Conservation (phyloP, 805 yeast genomes). For the Metschnikowia corniflorae region DNA sequence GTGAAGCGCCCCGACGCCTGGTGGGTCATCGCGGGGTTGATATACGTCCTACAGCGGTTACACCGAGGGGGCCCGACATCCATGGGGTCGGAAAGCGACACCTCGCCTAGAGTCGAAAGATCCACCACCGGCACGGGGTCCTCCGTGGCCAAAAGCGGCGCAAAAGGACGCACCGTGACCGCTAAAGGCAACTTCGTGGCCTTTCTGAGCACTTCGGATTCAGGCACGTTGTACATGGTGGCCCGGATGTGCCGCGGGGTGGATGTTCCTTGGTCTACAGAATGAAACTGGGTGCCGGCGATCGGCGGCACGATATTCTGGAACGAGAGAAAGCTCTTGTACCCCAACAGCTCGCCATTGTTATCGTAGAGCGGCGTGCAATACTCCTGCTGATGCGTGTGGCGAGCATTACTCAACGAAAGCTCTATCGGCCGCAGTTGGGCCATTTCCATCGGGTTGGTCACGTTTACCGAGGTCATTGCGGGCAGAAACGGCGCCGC, state of each 20-base stretch:
- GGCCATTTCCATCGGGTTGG: slow-evolving; percentile 12
- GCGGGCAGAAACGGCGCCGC: not conserved
- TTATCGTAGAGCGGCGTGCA: slow-evolving; percentile 13
- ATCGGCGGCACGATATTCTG: slow-evolving; percentile 80
- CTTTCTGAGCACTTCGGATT: slow-evolving; percentile 61
- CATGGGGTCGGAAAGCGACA: slow-evolving; percentile 21
- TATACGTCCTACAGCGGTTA: slow-evolving; percentile 83
- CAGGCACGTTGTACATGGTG: slow-evolving; percentile 81
- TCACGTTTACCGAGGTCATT: slow-evolving; percentile 4
- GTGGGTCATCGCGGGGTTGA: slow-evolving; percentile 78
- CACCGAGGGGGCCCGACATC: slow-evolving; percentile 80
- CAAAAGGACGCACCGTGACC: slow-evolving; percentile 79
- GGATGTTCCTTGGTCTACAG: slow-evolving; percentile 80
- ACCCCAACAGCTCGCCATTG: slow-evolving; percentile 7
- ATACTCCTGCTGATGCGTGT: slow-evolving; percentile 14
- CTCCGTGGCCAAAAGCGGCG: slow-evolving; percentile 47
- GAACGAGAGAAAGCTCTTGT: slow-evolving; percentile 60
- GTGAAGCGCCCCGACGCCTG: slow-evolving; percentile 58
- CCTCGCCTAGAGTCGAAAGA: slow-evolving; percentile 39
- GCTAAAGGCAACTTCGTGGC: slow-evolving; percentile 80
- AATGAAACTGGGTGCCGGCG: slow-evolving; percentile 65
- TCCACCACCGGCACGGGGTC: slow-evolving; percentile 70
- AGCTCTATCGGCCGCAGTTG: slow-evolving; percentile 10
- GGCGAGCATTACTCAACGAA: slow-evolving; percentile 12
- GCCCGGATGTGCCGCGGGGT: slow-evolving; percentile 76